phyloP scores from a whole-genome alignment of 768 basidiomycete genomes.

The Clitopilus hobsonii region DNA sequence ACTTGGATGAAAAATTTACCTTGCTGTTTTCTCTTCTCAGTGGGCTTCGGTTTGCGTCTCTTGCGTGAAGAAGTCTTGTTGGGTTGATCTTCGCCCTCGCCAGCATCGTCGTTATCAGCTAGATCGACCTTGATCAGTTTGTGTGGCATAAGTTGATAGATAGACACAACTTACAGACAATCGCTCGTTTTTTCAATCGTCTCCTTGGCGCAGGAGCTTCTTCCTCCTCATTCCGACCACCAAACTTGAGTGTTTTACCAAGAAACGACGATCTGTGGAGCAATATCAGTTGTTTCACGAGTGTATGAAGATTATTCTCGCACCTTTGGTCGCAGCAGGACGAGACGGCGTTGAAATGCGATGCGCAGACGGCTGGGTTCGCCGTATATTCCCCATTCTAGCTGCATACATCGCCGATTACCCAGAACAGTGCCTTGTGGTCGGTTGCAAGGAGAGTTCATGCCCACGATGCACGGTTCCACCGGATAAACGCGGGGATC shows the following conservation, averaged over 20 bases:
- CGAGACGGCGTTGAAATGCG: slow-evolving; percentile 27
- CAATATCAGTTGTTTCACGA: slow-evolving; percentile 27
- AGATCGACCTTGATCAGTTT: too few species aligned
- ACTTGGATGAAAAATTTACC: too few species aligned
- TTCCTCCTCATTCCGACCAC: slow-evolving; percentile 24
- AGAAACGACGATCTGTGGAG: slow-evolving; percentile 9
- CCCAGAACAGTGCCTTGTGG: slow-evolving; percentile 31
- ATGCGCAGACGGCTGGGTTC: slow-evolving; percentile 22
- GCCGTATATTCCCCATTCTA: slow-evolving; percentile 23
- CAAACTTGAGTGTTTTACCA: slow-evolving; percentile 21
- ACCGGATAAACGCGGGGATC: slow-evolving; percentile 12
- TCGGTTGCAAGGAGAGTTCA: slow-evolving; percentile 14
- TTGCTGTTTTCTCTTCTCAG: too few species aligned
- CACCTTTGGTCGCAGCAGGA: slow-evolving; percentile 25
- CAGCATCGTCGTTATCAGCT: too few species aligned
- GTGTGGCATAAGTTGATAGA: too few species aligned
- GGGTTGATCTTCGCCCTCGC: too few species aligned
- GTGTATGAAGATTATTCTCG: slow-evolving; percentile 21
- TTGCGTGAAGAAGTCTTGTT: too few species aligned
- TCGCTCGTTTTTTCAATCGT: too few species aligned
- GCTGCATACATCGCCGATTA: slow-evolving; percentile 29
- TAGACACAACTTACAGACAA: too few species aligned
- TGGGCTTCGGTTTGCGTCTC: too few species aligned
- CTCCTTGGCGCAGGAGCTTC: too few species aligned
- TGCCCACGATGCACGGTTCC: slow-evolving; percentile 23